Base-by-base conservation (phyloP, 1,284 basidiomycete species). In the Boletus mariae region DNA sequence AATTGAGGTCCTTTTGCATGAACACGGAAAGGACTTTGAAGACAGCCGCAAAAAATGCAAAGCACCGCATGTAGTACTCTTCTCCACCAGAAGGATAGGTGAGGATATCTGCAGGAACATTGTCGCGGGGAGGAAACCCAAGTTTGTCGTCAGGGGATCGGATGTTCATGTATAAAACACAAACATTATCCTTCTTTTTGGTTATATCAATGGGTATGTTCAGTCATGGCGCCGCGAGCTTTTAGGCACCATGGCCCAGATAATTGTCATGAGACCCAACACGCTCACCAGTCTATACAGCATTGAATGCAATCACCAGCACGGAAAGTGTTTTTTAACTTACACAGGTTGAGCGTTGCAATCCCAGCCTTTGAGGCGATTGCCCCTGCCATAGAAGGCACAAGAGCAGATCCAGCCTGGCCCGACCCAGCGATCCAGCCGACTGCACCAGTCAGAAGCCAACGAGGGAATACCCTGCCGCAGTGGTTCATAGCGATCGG, bases 351-450 rank as follows among this genome's bases (percentile, higher is more conserved):
- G 51, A 84, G 61, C 51, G 69, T 73, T 46, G 63, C 64, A 43
- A 83, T 82, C 15, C 80, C 80, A 41, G 72, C 72, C 44, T 64
- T 72, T 5, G 70, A 71, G 2, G 80, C 75, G n/a, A 84, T 68
- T 0, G 75, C 76, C 28, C 81, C 82, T 2, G 78, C 79, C 51
- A 82, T 70, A 64, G 83, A 34, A 15, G 32, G 32, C 32, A 34
- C 32, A 13, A 34, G 32, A 34, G 32, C 32, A 84, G 74, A 76
- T 6, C 82, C 80, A 7, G 77, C 74, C 49, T 78, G 75, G 0
- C 80, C 79, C 35, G 80, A 70, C 13, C 75, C 77, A 12, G 76
- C 71, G 46, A 83, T 77, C 75, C 78, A 84, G 2, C 80, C 80
- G 25, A 84, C 77, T 31, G 71, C 71, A 5, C 66, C 67, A 32